Evolutionary conservation across 257 asterid genomes (phyloP), one percentile per base, ranked within the genome.

Genomic region (Rehmannia glutinosa): DNA sequence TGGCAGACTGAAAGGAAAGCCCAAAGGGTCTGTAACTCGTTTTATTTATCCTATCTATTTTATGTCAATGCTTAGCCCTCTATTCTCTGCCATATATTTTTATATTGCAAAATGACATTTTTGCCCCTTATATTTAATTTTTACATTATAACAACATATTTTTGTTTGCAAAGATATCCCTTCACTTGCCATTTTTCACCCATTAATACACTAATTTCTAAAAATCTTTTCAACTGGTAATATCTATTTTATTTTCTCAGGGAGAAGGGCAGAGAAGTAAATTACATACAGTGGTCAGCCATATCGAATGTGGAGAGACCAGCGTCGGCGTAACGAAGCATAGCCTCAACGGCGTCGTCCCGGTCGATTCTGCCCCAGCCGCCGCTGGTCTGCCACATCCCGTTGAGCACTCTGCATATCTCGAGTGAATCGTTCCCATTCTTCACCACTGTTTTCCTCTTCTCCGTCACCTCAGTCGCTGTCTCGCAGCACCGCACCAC

Each of bases 371-470:
- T 75, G 10, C 98, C 98, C 98, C 98, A 92, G 1, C 98, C 98
- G 38, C 98, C 98, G 80, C 97, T 90, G 13, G 96, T 92, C 75
- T 92, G 98, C 97, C 98, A 92, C 98, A 89, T 87, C 1, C 96
- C 97, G 32, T 89, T 92, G 1, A 92, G 85, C 68, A 90, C 96
- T 78, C 97, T 83, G 78, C 95, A 87, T 75, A 92, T 89, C 72
- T 86, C 95, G 73, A 92, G 79, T 5, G 86, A 77, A 68, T 90
- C 98, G 0, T 81, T 81, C 39, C 96, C 96, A 28, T 83, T 88
- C 70, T 81, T 88, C 66, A 90, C 60, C 42, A 80, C 77, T 42
- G 73, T 74, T 23, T 57, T 72, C 72, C 80, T 75, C 73, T 86
- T 77, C 69, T 62, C 86, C 61, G 82, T 73, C 72, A 23, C 88